These are phyloP conservation scores for Ophiostoma pallidulum DNA, from an alignment of 2,329 filamentous ascomycete species.

Conservation along the genomic window DNA sequence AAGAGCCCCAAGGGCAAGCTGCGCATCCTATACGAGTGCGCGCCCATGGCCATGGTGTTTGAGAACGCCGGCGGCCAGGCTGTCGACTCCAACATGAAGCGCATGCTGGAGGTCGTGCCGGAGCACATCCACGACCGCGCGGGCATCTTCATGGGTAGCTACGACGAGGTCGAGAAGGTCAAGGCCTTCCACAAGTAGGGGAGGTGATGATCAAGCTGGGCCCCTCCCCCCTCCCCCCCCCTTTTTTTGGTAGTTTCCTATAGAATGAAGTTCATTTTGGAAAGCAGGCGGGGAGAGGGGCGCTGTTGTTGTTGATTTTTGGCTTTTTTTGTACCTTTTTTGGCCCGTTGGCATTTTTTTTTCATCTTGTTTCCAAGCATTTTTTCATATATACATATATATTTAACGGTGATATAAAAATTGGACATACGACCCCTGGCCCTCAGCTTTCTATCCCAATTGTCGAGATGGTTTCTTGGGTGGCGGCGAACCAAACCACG, in stretches of 20 bases:
- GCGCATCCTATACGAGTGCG: constrained; percentile 94
- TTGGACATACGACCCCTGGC: neutral
- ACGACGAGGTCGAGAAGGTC: constrained; percentile 92
- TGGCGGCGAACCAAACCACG: neutral
- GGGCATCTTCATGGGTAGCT: constrained; percentile 93
- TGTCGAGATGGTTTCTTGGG: neutral
- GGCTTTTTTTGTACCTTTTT: neutral
- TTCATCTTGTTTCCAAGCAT: too few relatives aligned
- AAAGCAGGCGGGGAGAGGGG: too few relatives aligned
- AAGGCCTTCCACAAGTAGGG: constrained; percentile 63
- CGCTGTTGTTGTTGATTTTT: neutral
- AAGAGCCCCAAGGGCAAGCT: constrained; percentile 99
- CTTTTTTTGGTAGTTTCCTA: neutral
- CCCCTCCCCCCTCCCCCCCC: too few relatives aligned
- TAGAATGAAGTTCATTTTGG: too few relatives aligned
- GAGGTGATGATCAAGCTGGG: too few relatives aligned
- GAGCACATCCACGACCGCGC: constrained; percentile 91
- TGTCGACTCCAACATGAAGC: constrained; percentile 79
- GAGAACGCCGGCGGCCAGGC: constrained; percentile 95
- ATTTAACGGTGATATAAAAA: neutral
- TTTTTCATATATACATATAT: too few relatives aligned
- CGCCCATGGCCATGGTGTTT: constrained; percentile 97
- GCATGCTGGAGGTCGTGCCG: constrained; percentile 82
- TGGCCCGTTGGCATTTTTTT: neutral
- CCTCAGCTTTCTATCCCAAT: neutral